Conservation (phyloP, 2,329 filamentous ascomycete genomes). For the Beauveria medogensis region DNA sequence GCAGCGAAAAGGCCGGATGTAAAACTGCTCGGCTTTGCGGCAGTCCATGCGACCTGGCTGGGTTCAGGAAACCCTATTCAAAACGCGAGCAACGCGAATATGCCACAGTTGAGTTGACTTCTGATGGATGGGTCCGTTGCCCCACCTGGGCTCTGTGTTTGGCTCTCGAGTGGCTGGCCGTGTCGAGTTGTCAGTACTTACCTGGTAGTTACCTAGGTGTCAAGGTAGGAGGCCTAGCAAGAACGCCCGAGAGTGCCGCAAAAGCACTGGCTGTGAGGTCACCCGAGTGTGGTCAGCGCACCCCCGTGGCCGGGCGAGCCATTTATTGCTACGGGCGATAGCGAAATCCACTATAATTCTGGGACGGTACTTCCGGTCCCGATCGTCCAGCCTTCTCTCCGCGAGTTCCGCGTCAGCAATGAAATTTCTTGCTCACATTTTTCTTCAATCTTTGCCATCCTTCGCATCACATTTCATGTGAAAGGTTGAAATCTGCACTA, state of each 20-base stretch:
- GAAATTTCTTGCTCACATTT: neutral
- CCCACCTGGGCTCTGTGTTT: neutral
- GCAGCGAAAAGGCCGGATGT: neutral
- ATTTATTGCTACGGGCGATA: neutral
- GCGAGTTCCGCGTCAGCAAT: conserved; percentile 11
- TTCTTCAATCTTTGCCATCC: neutral
- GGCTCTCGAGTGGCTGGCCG: neutral
- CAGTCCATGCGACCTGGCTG: neutral
- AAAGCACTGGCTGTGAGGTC: neutral
- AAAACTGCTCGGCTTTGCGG: neutral
- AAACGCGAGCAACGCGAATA: neutral
- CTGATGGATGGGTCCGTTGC: neutral
- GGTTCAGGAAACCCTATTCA: neutral
- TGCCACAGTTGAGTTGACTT: neutral
- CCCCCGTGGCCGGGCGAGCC: conserved; percentile 2
- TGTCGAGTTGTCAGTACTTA: neutral
- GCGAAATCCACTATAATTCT: conserved; percentile 1
- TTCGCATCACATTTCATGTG: neutral
- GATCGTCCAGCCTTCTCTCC: conserved; percentile 8
- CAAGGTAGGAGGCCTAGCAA: neutral
- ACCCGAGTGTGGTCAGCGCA: neutral
- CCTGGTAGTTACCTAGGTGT: neutral
- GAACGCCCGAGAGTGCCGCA: neutral
- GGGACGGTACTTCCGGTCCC: conserved; percentile 6
- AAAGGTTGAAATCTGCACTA: neutral